Base-by-base conservation (phyloP, 495 filamentous ascomycete species). In the Trichoderma gamsii region DNA sequence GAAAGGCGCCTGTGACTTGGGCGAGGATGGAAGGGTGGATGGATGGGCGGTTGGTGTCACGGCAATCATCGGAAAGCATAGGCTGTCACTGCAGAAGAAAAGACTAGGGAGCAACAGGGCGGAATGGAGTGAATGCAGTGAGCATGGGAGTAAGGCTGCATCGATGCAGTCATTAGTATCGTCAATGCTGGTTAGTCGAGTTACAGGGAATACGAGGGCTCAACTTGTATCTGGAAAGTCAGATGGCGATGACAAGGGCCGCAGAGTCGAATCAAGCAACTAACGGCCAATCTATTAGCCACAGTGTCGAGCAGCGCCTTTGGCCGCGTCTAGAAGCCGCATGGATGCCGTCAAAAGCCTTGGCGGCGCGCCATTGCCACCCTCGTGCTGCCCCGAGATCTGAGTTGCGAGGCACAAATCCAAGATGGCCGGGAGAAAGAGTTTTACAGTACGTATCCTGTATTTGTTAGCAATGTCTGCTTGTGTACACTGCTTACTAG, bases 21-120 rank as follows among this genome's bases (percentile, higher is more conserved):
- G 27, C 12, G 11, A 29, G 56, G 56, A 21, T 23, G 12, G 25
- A 29, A 4, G 29, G 29, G 4, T 29, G 29, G 8, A 25, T 61
- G 56, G 56, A 38, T 38, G 35, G 29, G 4, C 27, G 56, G 56
- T 7, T 38, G 35, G 35, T 38, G 5, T 6, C 35, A 38, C 56
- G 56, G 56, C 56, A 61, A 61, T 23, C 56, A 16, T 61, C 56
- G 56, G 56, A 25, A 56, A 61, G 27, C n/a, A 18, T 16, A 61
- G 44, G 44, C 44, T 49, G n/a, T 38, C 35, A 38, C 35, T 38
- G 35, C 35, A 38, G 35, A 9, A 3, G 7, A 38, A 5, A 9
- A 3, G 7, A 38, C 35, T 38, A 38, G 8, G 4, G 35, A 38
- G 8, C 35, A 38, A 29, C 4, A 38, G 35, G 35, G 35, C 35